Evolutionary conservation across 768 basidiomycete species (phyloP).

Genomic region (Ramaria rubella): DNA sequence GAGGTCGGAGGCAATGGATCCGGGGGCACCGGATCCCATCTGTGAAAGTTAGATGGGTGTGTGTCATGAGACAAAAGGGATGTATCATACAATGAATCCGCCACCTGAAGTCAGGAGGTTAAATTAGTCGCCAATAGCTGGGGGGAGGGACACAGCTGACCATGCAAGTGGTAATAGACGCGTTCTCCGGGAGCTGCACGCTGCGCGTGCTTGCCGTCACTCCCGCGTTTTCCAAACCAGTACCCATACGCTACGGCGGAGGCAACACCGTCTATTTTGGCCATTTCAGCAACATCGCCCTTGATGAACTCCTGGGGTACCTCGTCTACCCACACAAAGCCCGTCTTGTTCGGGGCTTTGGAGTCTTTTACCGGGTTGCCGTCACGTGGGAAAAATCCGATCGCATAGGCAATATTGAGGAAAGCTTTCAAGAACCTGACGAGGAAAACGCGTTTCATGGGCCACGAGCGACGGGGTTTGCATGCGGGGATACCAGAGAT

Average conservation of each 20-base stretch:
- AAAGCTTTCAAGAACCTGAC: neutral
- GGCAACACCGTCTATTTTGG: constrained; percentile 18
- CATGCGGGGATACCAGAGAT: constrained; percentile 24
- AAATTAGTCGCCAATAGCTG: neutral
- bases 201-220: constrained; percentile 15
- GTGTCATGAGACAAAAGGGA: neutral
- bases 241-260: constrained; percentile 18
- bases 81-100: neutral
- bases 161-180: constrained; percentile 29
- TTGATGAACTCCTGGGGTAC: constrained; percentile 16
- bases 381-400: neutral
- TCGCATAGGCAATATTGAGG: neutral
- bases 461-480: constrained; percentile 6
- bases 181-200: constrained; percentile 25
- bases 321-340: constrained; percentile 21
- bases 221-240: constrained; percentile 19
- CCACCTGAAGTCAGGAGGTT: neutral
- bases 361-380: neutral
- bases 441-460: neutral
- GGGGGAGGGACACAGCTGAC: neutral
- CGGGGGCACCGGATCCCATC: neutral
- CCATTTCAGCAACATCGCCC: constrained; percentile 22
- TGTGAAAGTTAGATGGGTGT: neutral
- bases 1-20: neutral
- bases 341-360: constrained; percentile 6